These are phyloP conservation scores for Camellia japonica DNA, from an alignment of 148 eudicot genomes.

Conservation along the genomic window DNA sequence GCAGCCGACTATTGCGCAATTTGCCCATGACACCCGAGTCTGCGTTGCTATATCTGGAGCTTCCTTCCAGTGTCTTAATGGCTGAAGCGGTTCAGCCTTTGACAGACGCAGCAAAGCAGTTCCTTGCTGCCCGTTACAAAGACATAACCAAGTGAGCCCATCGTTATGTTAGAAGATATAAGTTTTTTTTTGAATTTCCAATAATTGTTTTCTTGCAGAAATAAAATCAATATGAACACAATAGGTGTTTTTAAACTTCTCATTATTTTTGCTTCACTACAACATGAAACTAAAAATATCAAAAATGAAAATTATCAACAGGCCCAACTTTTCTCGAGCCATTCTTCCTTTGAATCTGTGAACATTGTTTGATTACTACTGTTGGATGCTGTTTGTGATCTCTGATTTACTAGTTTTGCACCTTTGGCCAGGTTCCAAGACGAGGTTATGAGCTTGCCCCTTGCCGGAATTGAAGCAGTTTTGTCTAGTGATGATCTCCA, in stretches of 20 bases:
- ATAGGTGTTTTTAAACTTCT: no score
- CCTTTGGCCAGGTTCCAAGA: slow-evolving; percentile 57
- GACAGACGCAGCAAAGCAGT: slow-evolving; percentile 78
- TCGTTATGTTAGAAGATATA: no score
- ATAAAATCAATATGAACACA: no score
- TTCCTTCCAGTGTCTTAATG: slow-evolving; percentile 83
- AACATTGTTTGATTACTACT: neutral
- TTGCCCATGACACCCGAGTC: slow-evolving; percentile 81
- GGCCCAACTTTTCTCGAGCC: neutral
- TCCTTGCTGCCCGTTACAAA: slow-evolving; percentile 68
- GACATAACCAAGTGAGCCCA: slow-evolving; percentile 64
- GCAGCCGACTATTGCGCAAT: slow-evolving; percentile 61
- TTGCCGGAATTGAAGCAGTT: slow-evolving; percentile 84
- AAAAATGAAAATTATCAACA: no score
- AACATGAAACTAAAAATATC: no score
- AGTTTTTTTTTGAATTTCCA: no score
- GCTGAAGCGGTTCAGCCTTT: slow-evolving; percentile 85
- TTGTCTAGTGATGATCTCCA: slow-evolving; percentile 82
- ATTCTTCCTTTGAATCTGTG: neutral
- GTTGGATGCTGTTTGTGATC: neutral
- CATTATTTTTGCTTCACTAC: no score
- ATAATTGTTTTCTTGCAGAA: no score
- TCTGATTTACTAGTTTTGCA: neutral
- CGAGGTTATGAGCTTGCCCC: slow-evolving; percentile 75
- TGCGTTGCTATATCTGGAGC: slow-evolving; percentile 69